Base-by-base conservation (phyloP, 192 early-diverging fungal species). In the Lobulomyces angularis region DNA sequence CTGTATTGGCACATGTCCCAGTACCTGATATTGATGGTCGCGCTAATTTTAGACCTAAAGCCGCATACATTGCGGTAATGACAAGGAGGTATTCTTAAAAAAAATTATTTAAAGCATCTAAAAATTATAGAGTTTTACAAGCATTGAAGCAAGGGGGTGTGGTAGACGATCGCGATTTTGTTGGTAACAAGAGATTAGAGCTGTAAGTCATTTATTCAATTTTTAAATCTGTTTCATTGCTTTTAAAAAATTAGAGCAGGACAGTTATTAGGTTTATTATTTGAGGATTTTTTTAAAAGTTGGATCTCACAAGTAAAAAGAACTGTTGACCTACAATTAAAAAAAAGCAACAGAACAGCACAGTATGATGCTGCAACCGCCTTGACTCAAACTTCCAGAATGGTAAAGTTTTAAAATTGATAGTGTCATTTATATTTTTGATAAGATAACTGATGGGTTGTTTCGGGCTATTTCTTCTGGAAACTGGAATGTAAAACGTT, bases 401-500 rank as follows among this genome's bases (percentile, higher is more conserved):
- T 82, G 55, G n/a, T n/a, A n/a, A n/a, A n/a, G n/a, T n/a, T n/a
- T n/a, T n/a, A n/a, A 79, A 70, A 44, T 76, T 82, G 40, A 43
- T 86, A 5, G 54, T 67, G 36, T 63, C 77, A 44, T 82, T 83
- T 38, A n/a, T n/a, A n/a, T n/a, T n/a, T 73, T 78, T 44, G 81
- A 84, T 50, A 58, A 77, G 40, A 95, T 98, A 57, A 92, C 91
- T 0, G 78, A 85, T 32, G 90, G 90, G 2, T 80, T 98, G 28
- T 82, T 85, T 22, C 68, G 90, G 2, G 78, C 90, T 37, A 98
- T 98, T 43, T 90, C 87, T 2, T 87, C 94, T 4, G 94, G 94
- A 19, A 98, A 98, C 55, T 98, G 94, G 94, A 82, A 77, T 37
- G 72, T 98, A 40, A 93, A 92, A 64, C 91, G 94, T 55, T 98